These are phyloP conservation scores for Themeda triandra DNA, from an alignment of 176 grass and related monocot species.

Conservation along the genomic window DNA sequence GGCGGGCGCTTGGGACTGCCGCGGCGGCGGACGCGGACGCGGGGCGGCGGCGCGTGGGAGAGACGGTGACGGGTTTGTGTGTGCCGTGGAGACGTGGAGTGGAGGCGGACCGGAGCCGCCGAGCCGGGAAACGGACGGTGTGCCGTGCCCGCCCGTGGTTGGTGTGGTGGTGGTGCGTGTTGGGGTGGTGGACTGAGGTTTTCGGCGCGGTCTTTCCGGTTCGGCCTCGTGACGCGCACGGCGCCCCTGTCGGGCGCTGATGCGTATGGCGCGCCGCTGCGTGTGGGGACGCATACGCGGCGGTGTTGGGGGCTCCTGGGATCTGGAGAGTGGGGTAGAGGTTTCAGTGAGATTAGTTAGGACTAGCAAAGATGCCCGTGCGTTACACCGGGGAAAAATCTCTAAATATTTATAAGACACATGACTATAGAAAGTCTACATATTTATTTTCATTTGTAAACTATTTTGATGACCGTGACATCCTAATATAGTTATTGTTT, in stretches of 20 bases:
- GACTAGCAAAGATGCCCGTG: too few species aligned
- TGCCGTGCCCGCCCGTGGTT: not conserved
- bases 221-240: constrained; percentile 26
- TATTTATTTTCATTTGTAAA: too few species aligned
- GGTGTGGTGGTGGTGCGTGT: not conserved
- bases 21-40: not conserved
- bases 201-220: not conserved
- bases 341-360: not conserved
- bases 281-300: not conserved
- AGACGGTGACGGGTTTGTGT: not conserved
- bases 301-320: not conserved
- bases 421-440: too few species aligned
- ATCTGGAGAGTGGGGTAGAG: not conserved
- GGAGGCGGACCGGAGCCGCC: not conserved
- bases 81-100: not conserved
- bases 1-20: not conserved
- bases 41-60: not conserved
- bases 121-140: not conserved
- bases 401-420: too few species aligned
- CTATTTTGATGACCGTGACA: too few species aligned
- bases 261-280: not conserved
- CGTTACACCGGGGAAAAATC: too few species aligned
- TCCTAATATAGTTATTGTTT: too few species aligned
- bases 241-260: not conserved
- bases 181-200: not conserved